Evolutionary conservation across 176 grass and related monocot species (phyloP).

Genomic region (Hsuehochloa calcarea): DNA sequence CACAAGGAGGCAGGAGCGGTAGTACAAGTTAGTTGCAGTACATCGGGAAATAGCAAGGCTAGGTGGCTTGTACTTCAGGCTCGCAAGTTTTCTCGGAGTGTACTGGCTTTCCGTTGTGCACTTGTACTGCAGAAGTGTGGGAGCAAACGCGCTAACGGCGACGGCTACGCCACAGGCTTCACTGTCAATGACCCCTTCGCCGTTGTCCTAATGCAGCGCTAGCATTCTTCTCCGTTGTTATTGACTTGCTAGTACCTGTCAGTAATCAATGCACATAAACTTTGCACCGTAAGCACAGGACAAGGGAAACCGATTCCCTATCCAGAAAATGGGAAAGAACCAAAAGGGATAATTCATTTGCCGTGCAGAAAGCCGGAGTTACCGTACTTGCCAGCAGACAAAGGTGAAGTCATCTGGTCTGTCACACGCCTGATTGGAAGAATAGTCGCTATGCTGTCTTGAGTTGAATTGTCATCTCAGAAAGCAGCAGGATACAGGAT

Average conservation of each 20-base stretch:
- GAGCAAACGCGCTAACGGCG: background rate
- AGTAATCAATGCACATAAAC: background rate
- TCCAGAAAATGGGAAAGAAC: background rate
- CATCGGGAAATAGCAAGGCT: background rate
- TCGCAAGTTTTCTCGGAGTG: background rate
- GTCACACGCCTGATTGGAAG: background rate
- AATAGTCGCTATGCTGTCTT: background rate
- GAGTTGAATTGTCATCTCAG: background rate
- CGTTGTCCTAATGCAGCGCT: background rate
- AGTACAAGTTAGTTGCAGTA: slow-evolving; percentile 46
- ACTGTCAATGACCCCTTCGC: background rate
- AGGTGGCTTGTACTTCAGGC: slow-evolving; percentile 22
- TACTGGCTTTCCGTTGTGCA: slow-evolving; percentile 33
- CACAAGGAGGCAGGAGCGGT: background rate
- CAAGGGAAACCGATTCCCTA: background rate
- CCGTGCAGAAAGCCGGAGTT: background rate
- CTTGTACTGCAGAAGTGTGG: slow-evolving; percentile 37
- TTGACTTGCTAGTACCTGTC: background rate
- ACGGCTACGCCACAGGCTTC: slow-evolving; percentile 22
- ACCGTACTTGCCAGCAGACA: background rate
- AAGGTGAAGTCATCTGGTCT: background rate
- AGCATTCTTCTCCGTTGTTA: background rate
- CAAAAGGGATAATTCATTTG: background rate
- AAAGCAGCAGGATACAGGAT: background rate
- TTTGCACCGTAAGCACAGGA: background rate